Percentiles rank a stretch among this genome's conserved stretches.
Evolutionary conservation across 108 stramenopile species (phyloP).

Genomic region (Chaetoceros muelleri): DNA sequence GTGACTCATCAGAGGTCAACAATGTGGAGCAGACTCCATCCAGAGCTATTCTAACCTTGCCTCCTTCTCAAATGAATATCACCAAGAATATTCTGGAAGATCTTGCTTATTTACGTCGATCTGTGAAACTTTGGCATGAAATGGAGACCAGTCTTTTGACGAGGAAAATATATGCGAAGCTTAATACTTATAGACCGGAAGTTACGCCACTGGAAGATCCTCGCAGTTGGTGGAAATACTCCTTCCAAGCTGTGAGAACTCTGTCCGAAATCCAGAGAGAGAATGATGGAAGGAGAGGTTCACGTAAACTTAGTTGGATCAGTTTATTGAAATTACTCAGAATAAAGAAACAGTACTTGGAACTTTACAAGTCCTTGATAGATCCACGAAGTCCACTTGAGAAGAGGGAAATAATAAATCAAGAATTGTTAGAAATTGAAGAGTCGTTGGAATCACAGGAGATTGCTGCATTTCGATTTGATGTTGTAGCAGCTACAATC

Average conservation of each 20-base stretch:
- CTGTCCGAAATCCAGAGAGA: conserved; percentile 9
- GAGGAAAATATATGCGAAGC: conserved; percentile 9
- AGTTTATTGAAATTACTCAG: conserved; percentile 26
- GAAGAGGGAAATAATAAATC: conserved; percentile 9
- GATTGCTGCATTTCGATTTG: conserved; percentile 51
- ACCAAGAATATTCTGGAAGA: conserved; percentile 48
- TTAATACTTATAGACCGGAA: conserved; percentile 26
- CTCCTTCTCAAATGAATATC: conserved; percentile 38
- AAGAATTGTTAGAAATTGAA: conserved; percentile 33
- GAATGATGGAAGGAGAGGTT: background rate
- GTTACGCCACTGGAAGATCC: conserved; percentile 21
- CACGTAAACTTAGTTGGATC: conserved; percentile 35
- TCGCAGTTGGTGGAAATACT: conserved; percentile 53
- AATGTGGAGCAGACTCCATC: conserved; percentile 11
- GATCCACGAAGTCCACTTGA: background rate
- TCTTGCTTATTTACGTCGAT: conserved; percentile 54
- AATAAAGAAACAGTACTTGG: background rate
- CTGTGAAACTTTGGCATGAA: conserved; percentile 34
- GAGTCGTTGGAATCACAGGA: conserved; percentile 34
- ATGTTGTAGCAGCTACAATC: no score
- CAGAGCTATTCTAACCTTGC: conserved; percentile 17
- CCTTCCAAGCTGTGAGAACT: conserved; percentile 31
- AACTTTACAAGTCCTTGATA: background rate
- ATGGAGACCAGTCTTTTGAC: conserved; percentile 17
- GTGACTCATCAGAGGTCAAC: conserved; percentile 9